phyloP scores from a whole-genome alignment of 148 eudicot genomes.

The Silene conica region DNA sequence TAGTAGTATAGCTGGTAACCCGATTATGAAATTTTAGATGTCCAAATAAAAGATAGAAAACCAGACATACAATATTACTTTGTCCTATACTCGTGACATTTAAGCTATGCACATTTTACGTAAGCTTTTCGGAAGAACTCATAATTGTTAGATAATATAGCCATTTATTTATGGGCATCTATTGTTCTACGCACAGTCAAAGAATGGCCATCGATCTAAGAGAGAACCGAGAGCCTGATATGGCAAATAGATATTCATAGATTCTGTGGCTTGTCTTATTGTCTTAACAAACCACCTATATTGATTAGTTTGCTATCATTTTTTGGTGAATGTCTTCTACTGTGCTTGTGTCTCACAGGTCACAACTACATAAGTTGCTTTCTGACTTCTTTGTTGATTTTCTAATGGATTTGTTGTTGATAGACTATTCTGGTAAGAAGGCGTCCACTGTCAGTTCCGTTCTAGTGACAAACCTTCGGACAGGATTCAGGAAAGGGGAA shows the following conservation, averaged over 20 bases:
- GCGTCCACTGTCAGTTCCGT: conserved; percentile 81
- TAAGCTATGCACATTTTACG: neutral
- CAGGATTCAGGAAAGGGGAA: conserved; percentile 65
- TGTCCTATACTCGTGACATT: neutral
- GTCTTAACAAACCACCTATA: neutral
- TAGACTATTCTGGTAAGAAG: conserved; percentile 71
- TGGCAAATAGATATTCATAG: neutral
- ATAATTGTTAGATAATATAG: neutral
- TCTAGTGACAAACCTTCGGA: conserved; percentile 70
- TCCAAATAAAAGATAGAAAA: neutral
- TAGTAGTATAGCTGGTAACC: too few relatives aligned
- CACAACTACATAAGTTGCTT: neutral
- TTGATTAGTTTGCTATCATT: neutral
- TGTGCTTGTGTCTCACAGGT: neutral
- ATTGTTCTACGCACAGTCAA: neutral
- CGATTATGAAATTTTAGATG: neutral
- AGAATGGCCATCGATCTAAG: neutral
- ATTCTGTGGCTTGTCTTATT: neutral
- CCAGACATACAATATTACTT: neutral
- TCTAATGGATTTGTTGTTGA: conserved; percentile 1
- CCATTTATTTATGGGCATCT: neutral
- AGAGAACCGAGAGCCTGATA: neutral
- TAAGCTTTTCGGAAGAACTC: neutral
- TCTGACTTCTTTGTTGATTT: neutral
- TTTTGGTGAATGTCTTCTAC: neutral